Evolutionary conservation across 257 asterid genomes (phyloP).

Genomic region (Handroanthus guayacan): DNA sequence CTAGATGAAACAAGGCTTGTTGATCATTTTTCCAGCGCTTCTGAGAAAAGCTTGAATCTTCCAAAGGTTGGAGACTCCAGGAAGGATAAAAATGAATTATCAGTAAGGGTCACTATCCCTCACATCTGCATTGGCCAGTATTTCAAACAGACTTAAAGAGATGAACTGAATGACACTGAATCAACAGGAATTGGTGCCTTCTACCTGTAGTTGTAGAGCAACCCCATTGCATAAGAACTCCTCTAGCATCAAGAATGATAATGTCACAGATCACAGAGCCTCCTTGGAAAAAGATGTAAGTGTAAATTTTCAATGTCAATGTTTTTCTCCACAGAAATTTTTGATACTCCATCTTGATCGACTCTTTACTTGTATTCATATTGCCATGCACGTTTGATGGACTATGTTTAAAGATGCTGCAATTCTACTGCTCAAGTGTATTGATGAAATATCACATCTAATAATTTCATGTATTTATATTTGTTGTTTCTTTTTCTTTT

Average conservation of each 20-base stretch:
- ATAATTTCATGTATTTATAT: too few species aligned
- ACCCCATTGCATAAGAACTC: constrained; percentile 48
- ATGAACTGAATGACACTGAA: constrained; percentile 24
- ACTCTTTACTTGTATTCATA: background rate
- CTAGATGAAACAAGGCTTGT: background rate
- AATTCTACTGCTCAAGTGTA: too few species aligned
- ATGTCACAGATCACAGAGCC: constrained; percentile 45
- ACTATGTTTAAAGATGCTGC: background rate
- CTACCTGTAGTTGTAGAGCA: constrained; percentile 44
- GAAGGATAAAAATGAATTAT: constrained; percentile 38
- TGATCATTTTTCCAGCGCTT: constrained; percentile 45
- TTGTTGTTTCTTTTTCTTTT: too few species aligned
- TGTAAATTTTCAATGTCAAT: background rate
- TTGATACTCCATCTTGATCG: background rate
- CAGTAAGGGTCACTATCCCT: constrained; percentile 41
- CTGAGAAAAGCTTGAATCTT: constrained; percentile 45
- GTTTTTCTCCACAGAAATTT: background rate
- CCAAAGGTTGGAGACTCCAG: constrained; percentile 36
- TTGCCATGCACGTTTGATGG: background rate
- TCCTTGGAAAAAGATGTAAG: constrained; percentile 70
- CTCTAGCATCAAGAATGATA: constrained; percentile 38
- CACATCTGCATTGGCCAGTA: background rate
- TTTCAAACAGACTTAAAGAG: background rate
- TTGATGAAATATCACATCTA: too few species aligned
- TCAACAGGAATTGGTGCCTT: constrained; percentile 47